phyloP scores from a whole-genome alignment of 495 filamentous ascomycete genomes.

The Friedmanniomyces endolithicus region DNA sequence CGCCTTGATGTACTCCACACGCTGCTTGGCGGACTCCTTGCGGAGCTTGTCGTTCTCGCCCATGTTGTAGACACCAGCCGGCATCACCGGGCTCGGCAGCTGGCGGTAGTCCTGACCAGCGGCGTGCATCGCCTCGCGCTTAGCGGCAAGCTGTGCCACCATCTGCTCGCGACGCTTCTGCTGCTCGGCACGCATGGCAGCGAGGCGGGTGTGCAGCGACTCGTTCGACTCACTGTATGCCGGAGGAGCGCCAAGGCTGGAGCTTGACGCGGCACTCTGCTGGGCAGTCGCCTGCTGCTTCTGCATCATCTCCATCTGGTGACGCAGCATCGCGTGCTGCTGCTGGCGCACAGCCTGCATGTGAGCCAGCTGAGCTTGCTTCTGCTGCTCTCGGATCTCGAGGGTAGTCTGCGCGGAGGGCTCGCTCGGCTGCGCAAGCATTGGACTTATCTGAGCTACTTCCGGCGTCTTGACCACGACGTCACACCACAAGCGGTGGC shows the following conservation, averaged over 20 bases:
- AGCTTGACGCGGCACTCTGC: background rate
- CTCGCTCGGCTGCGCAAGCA: background rate
- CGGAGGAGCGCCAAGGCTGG: conserved; percentile 4
- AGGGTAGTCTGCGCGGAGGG: background rate
- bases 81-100: background rate
- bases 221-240: conserved; percentile 7
- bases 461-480: conserved; percentile 44
- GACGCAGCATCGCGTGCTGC: conserved; percentile 2
- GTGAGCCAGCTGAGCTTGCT: conserved; percentile 7
- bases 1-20: conserved; percentile 19
- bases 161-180: conserved; percentile 11
- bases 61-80: background rate
- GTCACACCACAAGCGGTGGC: conserved; percentile 91
- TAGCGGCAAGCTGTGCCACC: conserved; percentile 5
- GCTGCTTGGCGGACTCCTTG: conserved; percentile 18
- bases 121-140: background rate
- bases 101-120: background rate
- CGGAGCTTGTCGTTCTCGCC: conserved; percentile 12
- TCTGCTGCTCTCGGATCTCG: conserved; percentile 2
- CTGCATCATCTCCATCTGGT: conserved; percentile 6
- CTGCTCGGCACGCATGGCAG: conserved; percentile 16
- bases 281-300: background rate
- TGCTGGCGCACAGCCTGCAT: conserved; percentile 1
- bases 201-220: conserved; percentile 6
- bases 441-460: background rate